Base-by-base conservation (phyloP, 192 early-diverging fungal genomes). In the Backusella tuberculispora region DNA sequence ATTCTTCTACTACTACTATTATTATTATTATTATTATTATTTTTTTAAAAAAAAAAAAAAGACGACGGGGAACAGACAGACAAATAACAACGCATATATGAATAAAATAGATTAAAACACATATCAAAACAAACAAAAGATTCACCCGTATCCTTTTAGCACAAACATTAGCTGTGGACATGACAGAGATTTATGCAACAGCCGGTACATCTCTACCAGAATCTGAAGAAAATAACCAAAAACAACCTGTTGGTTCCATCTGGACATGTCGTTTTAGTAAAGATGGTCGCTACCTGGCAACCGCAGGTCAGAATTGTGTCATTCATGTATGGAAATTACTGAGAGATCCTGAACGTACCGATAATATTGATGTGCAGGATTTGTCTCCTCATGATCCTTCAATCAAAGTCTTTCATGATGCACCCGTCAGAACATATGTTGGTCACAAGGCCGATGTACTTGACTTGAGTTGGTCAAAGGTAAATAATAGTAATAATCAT, bases 191-290 rank as follows among this genome's bases (percentile, higher is more conserved):
- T 13, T 38, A 64, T 8, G 72, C 34, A 9, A 1, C 15, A 12
- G 3, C 47, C 12, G 34, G 14, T 24, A 46, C 63, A 60, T 6
- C 8, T 4, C 1, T 46, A 10, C 46, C 19, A 1, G 69, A 70
- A 7, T 53, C 67, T 3, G 43, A 66, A 7, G 47, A 60, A 19
- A 15, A 34, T 1, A 24, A 43, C n/a, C 63, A n/a, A 66, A 74
- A 74, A 15, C 56, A 74, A 13, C 41, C 75, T 13, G 38, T 44
- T 4, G 38, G 42, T 19, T 87, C 92, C 0, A 78, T 95, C 29
- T 96, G 94, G 92, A 79, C 88, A 7, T 81, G 94, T 81, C 83
- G 91, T 64, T 96, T 95, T 71, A 95, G 92, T 77, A 84, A 88
- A 41, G 89, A 90, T 81, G 94, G 94, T 24, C 80, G 81, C 75